Conservation (phyloP, 176 grass and related monocot species). For the Dactylis glomerata region DNA sequence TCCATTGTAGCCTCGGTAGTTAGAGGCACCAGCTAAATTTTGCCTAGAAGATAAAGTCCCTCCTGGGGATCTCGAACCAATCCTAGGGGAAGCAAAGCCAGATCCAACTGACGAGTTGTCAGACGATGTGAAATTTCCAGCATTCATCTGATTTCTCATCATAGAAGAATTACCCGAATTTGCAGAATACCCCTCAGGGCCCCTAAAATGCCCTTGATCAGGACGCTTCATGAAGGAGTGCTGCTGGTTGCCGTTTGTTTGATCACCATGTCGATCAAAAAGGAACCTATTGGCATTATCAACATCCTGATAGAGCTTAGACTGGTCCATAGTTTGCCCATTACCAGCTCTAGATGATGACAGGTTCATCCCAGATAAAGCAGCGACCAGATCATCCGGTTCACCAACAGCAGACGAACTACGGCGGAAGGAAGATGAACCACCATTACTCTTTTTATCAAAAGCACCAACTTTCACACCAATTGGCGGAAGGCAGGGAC, state of each 20-base stretch:
- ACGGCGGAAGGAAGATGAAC: constrained; percentile 54
- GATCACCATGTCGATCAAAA: constrained; percentile 46
- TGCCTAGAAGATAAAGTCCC: constrained; percentile 44
- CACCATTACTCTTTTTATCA: constrained; percentile 56
- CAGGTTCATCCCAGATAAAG: constrained; percentile 70
- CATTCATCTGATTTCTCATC: constrained; percentile 53
- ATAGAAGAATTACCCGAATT: constrained; percentile 46
- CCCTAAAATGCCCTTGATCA: constrained; percentile 44
- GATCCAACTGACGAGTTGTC: constrained; percentile 39
- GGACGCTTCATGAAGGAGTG: constrained; percentile 42
- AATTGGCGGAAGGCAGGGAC: constrained; percentile 64
- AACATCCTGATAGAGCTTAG: constrained; percentile 66
- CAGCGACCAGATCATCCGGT: constrained; percentile 52
- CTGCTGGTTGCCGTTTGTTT: constrained; percentile 36
- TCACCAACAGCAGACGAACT: constrained; percentile 46
- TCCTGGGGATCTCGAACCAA: constrained; percentile 47
- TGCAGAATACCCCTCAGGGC: constrained; percentile 34
- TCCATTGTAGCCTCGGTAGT: constrained; percentile 52
- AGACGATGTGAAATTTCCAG: constrained; percentile 45
- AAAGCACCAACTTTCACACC: constrained; percentile 59
- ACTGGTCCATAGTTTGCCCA: constrained; percentile 43
- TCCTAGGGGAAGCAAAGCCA: constrained; percentile 48
- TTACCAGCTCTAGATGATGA: constrained; percentile 36
- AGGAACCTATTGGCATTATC: constrained; percentile 49
- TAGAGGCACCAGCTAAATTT: constrained; percentile 47